Evolutionary conservation across 2,329 filamentous ascomycete genomes (phyloP).

Genomic region (Lecanicillium sp.): DNA sequence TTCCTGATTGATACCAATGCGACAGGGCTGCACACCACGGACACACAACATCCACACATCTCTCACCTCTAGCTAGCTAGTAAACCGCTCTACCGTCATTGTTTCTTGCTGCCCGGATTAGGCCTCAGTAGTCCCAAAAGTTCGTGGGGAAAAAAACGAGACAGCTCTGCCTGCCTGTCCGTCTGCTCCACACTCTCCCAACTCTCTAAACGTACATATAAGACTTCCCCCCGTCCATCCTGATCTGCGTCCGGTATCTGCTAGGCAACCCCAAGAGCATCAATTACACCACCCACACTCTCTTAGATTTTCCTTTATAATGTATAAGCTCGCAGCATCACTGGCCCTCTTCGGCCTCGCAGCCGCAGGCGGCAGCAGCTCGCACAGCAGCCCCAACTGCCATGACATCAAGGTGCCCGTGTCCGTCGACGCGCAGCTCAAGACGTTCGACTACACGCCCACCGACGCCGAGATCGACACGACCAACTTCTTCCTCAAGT

Average conservation of each 20-base stretch:
- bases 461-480: constrained; percentile 50
- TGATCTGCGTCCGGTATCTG: not conserved
- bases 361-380: constrained; percentile 23
- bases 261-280: not conserved
- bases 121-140: too few species aligned
- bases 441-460: constrained; percentile 17
- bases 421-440: not conserved
- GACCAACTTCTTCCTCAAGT: constrained; percentile 47
- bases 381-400: constrained; percentile 32
- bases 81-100: too few species aligned
- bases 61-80: too few species aligned
- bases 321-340: constrained; percentile 15
- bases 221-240: not conserved
- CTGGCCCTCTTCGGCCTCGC: constrained; percentile 23
- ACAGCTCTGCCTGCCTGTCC: too few species aligned
- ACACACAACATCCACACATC: too few species aligned
- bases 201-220: too few species aligned
- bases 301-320: not conserved
- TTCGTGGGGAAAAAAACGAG: too few species aligned
- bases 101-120: too few species aligned
- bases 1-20: too few species aligned
- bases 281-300: too few species aligned
- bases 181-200: not conserved
- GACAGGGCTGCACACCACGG: too few species aligned
- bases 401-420: constrained; percentile 51